Conservation (phyloP, 1,284 basidiomycete species). For the Phellopilus nigrolimitatus region DNA sequence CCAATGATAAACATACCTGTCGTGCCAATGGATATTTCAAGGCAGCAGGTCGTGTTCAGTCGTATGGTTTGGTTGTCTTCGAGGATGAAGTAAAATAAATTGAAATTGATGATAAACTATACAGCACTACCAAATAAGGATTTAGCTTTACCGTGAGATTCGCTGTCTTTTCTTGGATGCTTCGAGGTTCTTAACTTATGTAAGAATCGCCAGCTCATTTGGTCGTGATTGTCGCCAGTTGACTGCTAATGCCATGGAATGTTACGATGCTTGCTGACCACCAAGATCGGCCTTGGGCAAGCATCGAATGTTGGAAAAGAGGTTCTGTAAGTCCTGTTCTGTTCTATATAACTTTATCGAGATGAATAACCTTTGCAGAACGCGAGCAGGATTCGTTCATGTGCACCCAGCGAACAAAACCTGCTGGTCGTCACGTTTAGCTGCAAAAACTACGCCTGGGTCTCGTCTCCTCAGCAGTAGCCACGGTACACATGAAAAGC, state of each 20-base stretch:
- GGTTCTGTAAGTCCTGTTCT: neutral
- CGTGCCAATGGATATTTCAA: conserved; percentile 90
- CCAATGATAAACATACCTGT: conserved; percentile 28
- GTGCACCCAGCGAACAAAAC: too few species aligned
- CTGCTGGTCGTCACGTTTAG: too few species aligned
- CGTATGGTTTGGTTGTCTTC: neutral
- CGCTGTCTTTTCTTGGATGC: neutral
- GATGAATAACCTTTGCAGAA: neutral
- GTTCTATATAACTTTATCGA: neutral
- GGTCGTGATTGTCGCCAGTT: neutral
- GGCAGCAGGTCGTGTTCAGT: conserved; percentile 39
- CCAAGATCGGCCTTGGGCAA: conserved; percentile 30
- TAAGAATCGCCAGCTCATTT: neutral
- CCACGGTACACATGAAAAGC: neutral
- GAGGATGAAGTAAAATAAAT: too few species aligned
- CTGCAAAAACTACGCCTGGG: too few species aligned
- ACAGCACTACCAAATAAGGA: neutral
- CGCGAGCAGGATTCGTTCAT: neutral
- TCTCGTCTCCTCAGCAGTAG: too few species aligned
- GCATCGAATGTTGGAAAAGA: neutral
- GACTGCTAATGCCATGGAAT: conserved; percentile 44
- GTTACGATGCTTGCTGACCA: conserved; percentile 43
- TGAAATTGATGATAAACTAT: too few species aligned
- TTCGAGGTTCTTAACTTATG: neutral
- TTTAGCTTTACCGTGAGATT: neutral